phyloP scores from a whole-genome alignment of 2,329 filamentous ascomycete species.

The Apiospora kogelbergensis region DNA sequence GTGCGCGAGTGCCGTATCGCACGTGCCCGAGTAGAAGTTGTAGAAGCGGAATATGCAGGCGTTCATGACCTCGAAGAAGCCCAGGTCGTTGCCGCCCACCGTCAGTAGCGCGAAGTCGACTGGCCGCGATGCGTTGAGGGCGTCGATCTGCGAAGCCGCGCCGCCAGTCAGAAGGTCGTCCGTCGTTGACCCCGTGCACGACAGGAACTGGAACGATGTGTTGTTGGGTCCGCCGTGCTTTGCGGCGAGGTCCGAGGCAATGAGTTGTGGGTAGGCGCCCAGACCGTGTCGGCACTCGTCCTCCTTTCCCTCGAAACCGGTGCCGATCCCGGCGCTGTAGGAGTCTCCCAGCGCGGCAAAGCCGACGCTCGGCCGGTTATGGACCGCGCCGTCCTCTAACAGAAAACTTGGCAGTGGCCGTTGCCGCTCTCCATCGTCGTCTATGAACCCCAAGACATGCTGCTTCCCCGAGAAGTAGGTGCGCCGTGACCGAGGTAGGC shows the following conservation, averaged over 20 bases:
- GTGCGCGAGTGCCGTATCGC: slow-evolving; percentile 38
- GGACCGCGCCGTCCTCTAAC: neutral
- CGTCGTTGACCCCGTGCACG: slow-evolving; percentile 46
- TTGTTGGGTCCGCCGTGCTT: slow-evolving; percentile 23
- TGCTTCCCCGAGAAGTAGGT: neutral
- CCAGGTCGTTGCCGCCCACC: slow-evolving; percentile 49
- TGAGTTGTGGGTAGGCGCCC: slow-evolving; percentile 42
- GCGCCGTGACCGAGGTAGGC: neutral
- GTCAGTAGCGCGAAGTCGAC: slow-evolving; percentile 45
- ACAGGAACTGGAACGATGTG: slow-evolving; percentile 43
- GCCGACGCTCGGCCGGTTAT: slow-evolving; percentile 21
- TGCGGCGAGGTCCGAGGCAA: slow-evolving; percentile 36
- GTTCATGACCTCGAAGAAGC: slow-evolving; percentile 51
- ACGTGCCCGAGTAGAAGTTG: slow-evolving; percentile 47
- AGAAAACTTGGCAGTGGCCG: neutral
- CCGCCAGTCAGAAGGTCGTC: slow-evolving; percentile 37
- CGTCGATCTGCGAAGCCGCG: slow-evolving; percentile 41
- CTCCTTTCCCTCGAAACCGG: slow-evolving; percentile 39
- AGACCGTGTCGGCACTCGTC: slow-evolving; percentile 42
- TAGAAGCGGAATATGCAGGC: slow-evolving; percentile 51
- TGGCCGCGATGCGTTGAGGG: slow-evolving; percentile 36
- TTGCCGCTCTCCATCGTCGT: neutral
- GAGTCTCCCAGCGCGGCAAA: slow-evolving; percentile 47
- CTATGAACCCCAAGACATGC: neutral
- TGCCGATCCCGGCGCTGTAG: slow-evolving; percentile 49